phyloP scores from a whole-genome alignment of 1,284 basidiomycete species.

The Trametes pubescens region DNA sequence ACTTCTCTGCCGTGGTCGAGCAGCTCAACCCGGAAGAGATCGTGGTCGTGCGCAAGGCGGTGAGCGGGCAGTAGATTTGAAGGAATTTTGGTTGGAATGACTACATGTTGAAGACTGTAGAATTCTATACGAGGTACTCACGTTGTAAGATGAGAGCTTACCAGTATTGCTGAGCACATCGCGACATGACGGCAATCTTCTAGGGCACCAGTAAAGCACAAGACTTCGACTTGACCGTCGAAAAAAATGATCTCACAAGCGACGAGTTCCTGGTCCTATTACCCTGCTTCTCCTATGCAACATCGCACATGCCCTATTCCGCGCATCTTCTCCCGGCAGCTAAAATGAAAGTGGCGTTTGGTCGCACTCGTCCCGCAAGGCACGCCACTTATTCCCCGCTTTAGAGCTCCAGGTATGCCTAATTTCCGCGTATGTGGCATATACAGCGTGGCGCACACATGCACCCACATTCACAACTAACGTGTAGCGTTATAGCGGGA shows the following conservation, averaged over 20 bases:
- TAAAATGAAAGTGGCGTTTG: not conserved
- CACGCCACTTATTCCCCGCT: not conserved
- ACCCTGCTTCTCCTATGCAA: too few relatives aligned
- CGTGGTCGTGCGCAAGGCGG: constrained; percentile 67
- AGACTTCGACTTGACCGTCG: too few relatives aligned
- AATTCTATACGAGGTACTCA: too few relatives aligned
- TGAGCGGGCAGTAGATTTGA: constrained; percentile 43
- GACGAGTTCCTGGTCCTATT: too few relatives aligned
- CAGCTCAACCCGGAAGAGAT: constrained; percentile 76
- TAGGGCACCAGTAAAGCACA: too few relatives aligned
- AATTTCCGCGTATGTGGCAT: not conserved
- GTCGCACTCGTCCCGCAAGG: not conserved
- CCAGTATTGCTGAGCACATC: too few relatives aligned
- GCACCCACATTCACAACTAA: constrained; percentile 2
- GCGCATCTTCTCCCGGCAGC: not conserved
- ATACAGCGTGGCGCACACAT: not conserved
- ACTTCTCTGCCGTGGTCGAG: constrained; percentile 71
- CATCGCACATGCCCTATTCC: too few relatives aligned
- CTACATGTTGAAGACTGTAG: not conserved
- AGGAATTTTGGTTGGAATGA: not conserved
- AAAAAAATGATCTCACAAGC: too few relatives aligned
- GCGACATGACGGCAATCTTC: too few relatives aligned
- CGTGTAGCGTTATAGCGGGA: too few relatives aligned
- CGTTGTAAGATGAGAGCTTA: too few relatives aligned
- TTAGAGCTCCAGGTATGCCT: not conserved